phyloP scores from a whole-genome alignment of 306 rosid genomes.

The Lathyrus oleraceus region DNA sequence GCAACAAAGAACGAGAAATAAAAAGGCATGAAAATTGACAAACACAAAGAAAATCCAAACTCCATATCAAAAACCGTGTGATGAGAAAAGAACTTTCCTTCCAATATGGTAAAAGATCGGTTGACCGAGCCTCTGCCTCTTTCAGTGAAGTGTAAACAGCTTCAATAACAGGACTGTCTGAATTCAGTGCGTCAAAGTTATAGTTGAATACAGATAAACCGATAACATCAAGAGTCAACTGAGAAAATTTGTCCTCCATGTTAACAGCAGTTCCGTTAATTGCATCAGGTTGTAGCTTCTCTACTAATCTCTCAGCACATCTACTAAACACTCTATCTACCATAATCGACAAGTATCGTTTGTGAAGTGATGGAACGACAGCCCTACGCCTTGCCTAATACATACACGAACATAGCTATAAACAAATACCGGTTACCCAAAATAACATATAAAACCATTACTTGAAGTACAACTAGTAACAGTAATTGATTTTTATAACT shows the following conservation, averaged over 20 bases:
- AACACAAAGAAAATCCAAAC: background rate
- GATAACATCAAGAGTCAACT: slow-evolving; percentile 89
- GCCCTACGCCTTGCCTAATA: slow-evolving; percentile 92
- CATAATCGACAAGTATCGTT: slow-evolving; percentile 80
- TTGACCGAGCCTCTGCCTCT: slow-evolving; percentile 96
- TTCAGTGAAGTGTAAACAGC: slow-evolving; percentile 94
- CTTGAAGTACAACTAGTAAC: slow-evolving; percentile 21
- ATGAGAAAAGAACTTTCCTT: slow-evolving; percentile 54
- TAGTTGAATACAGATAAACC: slow-evolving; percentile 93
- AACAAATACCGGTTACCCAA: slow-evolving; percentile 5
- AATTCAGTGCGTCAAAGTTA: slow-evolving; percentile 71
- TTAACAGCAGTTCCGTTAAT: slow-evolving; percentile 70
- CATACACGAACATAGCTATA: slow-evolving; percentile 36
- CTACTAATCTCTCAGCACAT: slow-evolving; percentile 90
- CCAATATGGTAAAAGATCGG: slow-evolving; percentile 94
- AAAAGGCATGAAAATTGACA: background rate
- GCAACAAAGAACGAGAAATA: slow-evolving; percentile 26
- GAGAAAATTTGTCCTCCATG: slow-evolving; percentile 91
- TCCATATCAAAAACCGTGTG: slow-evolving; percentile 7
- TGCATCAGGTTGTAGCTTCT: slow-evolving; percentile 73
- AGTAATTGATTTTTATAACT: background rate
- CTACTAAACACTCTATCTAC: slow-evolving; percentile 85
- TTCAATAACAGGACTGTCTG: slow-evolving; percentile 86
- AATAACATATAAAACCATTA: slow-evolving; percentile 30
- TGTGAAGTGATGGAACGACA: slow-evolving; percentile 96